phyloP scores from a whole-genome alignment of 306 rosid species.

The Geum urbanum region DNA sequence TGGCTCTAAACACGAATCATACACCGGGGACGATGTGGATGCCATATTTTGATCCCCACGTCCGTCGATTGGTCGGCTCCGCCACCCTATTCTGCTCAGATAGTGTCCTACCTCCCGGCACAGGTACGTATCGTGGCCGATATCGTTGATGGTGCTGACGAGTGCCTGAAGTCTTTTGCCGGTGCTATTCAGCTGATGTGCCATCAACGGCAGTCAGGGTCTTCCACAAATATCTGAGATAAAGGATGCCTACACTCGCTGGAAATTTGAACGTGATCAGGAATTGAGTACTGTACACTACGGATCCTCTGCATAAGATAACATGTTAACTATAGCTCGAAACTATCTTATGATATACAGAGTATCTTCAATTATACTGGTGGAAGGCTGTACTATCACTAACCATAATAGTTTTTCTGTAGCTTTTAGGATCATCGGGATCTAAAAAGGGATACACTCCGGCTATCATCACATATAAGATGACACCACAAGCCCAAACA shows the following conservation, averaged over 20 bases:
- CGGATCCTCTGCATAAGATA: conserved; percentile 59
- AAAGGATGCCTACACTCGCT: conserved; percentile 61
- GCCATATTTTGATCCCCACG: too few species aligned
- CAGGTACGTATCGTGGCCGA: too few species aligned
- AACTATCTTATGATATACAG: not conserved
- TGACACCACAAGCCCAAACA: conserved; percentile 95
- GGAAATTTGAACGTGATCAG: conserved; percentile 59
- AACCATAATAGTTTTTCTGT: conserved; percentile 58
- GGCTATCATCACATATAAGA: conserved; percentile 77
- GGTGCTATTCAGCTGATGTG: too few species aligned
- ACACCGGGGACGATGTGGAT: too few species aligned
- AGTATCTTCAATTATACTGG: conserved; percentile 1
- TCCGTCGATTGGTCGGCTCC: too few species aligned
- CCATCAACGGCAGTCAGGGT: too few species aligned
- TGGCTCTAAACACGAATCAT: too few species aligned
- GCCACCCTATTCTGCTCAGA: too few species aligned
- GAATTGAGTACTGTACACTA: conserved; percentile 61
- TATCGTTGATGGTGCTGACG: too few species aligned
- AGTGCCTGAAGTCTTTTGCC: too few species aligned
- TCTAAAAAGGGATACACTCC: conserved; percentile 89
- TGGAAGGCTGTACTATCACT: conserved; percentile 24
- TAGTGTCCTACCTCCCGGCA: too few species aligned
- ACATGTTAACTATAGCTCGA: conserved; percentile 20
- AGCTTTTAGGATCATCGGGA: conserved; percentile 68
- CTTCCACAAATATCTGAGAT: conserved; percentile 64